Conservation (phyloP, 2,329 filamentous ascomycete species). For the Aspergillus sp. region DNA sequence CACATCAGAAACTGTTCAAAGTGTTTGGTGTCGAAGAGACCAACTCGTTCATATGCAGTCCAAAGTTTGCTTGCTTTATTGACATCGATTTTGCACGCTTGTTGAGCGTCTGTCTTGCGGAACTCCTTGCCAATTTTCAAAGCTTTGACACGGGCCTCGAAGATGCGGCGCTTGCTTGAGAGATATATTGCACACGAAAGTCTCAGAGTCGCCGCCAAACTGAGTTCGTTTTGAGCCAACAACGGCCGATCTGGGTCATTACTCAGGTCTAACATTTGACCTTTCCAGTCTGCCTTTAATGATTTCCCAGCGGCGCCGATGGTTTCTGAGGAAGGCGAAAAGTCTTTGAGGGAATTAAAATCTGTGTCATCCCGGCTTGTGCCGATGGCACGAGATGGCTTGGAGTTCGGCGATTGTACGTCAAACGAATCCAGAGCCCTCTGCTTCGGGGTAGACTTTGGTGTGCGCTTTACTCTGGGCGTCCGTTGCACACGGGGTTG, state of each 20-base stretch:
- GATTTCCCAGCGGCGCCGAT: slow-evolving; percentile 70
- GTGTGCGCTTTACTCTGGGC: slow-evolving; percentile 43
- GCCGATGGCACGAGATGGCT: slow-evolving; percentile 49
- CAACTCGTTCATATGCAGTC: slow-evolving; percentile 84
- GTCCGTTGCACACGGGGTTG: slow-evolving; percentile 37
- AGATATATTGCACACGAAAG: slow-evolving; percentile 88
- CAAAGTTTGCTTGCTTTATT: slow-evolving; percentile 96
- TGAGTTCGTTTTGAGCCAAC: slow-evolving; percentile 75
- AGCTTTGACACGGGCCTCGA: slow-evolving; percentile 73
- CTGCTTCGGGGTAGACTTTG: slow-evolving; percentile 47
- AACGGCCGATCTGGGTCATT: slow-evolving; percentile 70
- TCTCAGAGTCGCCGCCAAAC: slow-evolving; percentile 76
- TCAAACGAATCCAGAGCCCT: slow-evolving; percentile 46
- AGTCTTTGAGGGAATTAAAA: slow-evolving; percentile 72
- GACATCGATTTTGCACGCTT: slow-evolving; percentile 97
- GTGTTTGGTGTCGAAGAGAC: slow-evolving; percentile 70
- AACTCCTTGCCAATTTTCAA: slow-evolving; percentile 76
- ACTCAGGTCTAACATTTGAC: slow-evolving; percentile 74
- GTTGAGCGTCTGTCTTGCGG: slow-evolving; percentile 92
- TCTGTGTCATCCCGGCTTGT: slow-evolving; percentile 82
- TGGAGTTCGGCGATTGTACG: slow-evolving; percentile 44
- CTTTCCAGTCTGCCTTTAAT: slow-evolving; percentile 88
- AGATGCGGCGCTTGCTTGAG: slow-evolving; percentile 91
- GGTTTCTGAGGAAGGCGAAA: slow-evolving; percentile 69
- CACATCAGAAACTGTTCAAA: slow-evolving; percentile 50